Evolutionary conservation across 345 rosid genomes (phyloP).

Genomic region (Murraya koenigii): DNA sequence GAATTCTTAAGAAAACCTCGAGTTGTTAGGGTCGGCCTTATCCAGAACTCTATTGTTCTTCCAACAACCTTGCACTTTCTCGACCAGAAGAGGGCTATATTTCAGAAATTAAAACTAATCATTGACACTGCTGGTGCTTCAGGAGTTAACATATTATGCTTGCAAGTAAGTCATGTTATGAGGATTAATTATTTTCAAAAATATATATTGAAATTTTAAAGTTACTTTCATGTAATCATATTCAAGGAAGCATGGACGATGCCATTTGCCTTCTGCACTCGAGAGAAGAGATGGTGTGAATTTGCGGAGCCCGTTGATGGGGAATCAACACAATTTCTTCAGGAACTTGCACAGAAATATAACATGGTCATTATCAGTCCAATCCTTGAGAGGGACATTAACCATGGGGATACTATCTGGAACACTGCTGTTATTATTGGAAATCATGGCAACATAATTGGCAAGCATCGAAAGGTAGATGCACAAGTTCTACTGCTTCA

Average conservation of each 20-base stretch:
- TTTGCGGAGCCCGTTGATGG: constrained; percentile 91
- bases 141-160: constrained; percentile 87
- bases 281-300: constrained; percentile 97
- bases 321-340: constrained; percentile 82
- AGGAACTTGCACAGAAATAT: constrained; percentile 63
- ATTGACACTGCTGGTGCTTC: constrained; percentile 86
- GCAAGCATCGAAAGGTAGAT: constrained; percentile 89
- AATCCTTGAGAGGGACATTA: constrained; percentile 87
- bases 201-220: neutral
- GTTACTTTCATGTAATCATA: neutral
- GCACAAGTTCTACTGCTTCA: neutral
- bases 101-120: constrained; percentile 64
- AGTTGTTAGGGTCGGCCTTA: constrained; percentile 84
- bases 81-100: constrained; percentile 68
- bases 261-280: constrained; percentile 96
- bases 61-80: constrained; percentile 70
- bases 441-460: constrained; percentile 82
- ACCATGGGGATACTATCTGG: constrained; percentile 92
- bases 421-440: constrained; percentile 89
- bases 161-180: constrained; percentile 47
- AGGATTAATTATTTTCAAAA: neutral
- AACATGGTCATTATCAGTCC: constrained; percentile 91
- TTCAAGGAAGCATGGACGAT: constrained; percentile 92
- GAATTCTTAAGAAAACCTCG: constrained; percentile 71
- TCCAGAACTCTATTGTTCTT: constrained; percentile 83